phyloP scores from a whole-genome alignment of 768 basidiomycete species.

The Hericium alpestre region DNA sequence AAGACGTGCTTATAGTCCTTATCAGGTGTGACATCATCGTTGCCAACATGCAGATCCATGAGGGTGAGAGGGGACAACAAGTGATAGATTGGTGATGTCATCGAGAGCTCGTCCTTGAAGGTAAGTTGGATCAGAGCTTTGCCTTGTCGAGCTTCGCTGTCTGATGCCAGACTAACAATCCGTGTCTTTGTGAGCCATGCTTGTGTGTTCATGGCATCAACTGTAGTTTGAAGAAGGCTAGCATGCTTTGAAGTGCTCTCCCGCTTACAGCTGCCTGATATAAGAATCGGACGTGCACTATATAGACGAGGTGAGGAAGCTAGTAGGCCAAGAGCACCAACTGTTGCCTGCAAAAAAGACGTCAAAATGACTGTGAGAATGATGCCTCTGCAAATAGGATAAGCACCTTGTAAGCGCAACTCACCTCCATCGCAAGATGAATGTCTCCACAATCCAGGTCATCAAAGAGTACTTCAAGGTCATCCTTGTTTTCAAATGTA shows the following conservation, averaged over 20 bases:
- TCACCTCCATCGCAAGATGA: background rate
- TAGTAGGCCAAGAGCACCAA: background rate
- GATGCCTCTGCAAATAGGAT: too few relatives aligned
- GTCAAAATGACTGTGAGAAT: background rate
- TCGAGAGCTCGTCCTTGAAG: background rate
- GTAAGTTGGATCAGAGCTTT: background rate
- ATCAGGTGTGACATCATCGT: background rate
- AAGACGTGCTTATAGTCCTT: constrained; percentile 1
- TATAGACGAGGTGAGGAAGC: background rate
- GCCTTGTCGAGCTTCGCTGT: background rate
- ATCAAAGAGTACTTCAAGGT: background rate
- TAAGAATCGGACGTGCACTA: background rate
- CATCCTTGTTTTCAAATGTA: background rate
- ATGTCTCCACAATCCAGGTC: background rate
- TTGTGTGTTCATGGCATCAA: background rate
- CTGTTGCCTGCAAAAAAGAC: background rate
- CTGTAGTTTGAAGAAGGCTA: background rate
- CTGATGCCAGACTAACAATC: background rate
- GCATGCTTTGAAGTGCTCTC: background rate
- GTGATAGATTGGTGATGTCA: background rate
- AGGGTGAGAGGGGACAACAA: background rate
- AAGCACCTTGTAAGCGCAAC: too few relatives aligned
- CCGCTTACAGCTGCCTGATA: background rate
- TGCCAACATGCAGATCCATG: background rate
- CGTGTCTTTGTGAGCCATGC: background rate